Evolutionary conservation across 164 flowering plant species (phyloP).

Genomic region (Annona squamosa): DNA sequence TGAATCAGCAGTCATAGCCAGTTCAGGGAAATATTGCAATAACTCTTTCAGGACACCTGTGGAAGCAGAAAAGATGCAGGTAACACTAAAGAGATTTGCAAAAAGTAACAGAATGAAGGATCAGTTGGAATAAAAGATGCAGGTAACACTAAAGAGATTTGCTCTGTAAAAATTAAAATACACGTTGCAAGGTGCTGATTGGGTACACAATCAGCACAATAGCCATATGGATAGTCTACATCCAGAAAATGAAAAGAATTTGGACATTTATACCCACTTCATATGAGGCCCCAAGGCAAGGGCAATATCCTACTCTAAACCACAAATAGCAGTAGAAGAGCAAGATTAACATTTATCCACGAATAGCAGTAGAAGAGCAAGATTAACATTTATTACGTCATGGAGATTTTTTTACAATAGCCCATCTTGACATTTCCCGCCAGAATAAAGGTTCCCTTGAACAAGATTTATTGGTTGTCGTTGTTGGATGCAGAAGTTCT

Average conservation of each 20-base stretch:
- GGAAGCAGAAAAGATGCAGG: slow-evolving; percentile 9
- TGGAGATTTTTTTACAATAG: background rate
- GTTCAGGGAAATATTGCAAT: slow-evolving; percentile 49
- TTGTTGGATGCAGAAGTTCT: background rate
- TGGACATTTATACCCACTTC: background rate
- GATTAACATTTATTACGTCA: background rate
- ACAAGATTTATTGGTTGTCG: background rate
- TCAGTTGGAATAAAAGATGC: background rate
- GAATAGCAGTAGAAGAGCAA: background rate
- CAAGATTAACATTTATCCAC: background rate
- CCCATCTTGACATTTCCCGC: background rate
- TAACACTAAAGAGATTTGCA: no score
- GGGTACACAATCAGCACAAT: background rate
- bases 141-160: no score
- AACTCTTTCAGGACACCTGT: slow-evolving; percentile 83
- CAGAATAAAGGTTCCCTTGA: background rate
- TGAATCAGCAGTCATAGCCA: slow-evolving; percentile 78
- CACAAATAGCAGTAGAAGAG: background rate
- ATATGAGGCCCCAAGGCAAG: background rate
- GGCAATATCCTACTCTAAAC: background rate
- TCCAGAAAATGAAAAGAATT: background rate
- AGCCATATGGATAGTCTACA: background rate
- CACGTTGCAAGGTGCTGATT: background rate
- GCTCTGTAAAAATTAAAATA: background rate
- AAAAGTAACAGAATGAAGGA: background rate